Conservation (phyloP, 345 rosid genomes). For the Mallotus nudiflorus region DNA sequence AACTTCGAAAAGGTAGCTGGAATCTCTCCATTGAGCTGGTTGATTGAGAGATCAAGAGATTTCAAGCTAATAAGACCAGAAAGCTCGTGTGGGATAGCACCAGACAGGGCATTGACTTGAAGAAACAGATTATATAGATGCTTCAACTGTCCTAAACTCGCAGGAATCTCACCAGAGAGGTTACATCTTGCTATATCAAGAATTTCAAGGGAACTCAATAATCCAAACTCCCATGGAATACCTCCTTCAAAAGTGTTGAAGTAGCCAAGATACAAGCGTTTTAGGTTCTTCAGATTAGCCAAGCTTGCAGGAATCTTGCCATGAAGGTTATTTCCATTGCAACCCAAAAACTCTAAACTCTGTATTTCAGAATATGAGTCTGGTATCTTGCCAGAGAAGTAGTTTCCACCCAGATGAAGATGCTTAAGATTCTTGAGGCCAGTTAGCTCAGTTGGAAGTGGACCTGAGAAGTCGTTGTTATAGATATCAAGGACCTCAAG, state of each 20-base stretch:
- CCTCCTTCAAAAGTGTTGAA: conserved; percentile 55
- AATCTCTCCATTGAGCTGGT: conserved; percentile 61
- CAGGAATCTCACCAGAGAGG: conserved; percentile 74
- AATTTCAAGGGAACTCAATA: conserved; percentile 41
- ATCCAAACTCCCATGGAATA: conserved; percentile 70
- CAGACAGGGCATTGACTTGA: conserved; percentile 63
- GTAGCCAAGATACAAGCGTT: conserved; percentile 56
- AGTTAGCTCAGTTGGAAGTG: conserved; percentile 51
- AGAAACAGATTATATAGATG: conserved; percentile 61
- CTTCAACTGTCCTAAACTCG: conserved; percentile 51
- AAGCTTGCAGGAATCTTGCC: conserved; percentile 59
- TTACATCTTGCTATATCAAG: conserved; percentile 71
- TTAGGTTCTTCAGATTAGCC: conserved; percentile 52
- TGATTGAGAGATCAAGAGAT: conserved; percentile 66
- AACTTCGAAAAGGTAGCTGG: conserved; percentile 55
- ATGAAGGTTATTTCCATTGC: conserved; percentile 54
- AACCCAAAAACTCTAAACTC: conserved; percentile 65
- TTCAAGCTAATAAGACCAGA: conserved; percentile 56
- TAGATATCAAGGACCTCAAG: conserved; percentile 65
- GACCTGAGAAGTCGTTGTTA: conserved; percentile 65
- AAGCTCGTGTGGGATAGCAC: conserved; percentile 63
- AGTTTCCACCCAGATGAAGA: conserved; percentile 69
- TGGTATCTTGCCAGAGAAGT: conserved; percentile 68
- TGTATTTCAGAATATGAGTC: conserved; percentile 59
- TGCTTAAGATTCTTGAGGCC: conserved; percentile 52